phyloP scores from a whole-genome alignment of 2,329 filamentous ascomycete genomes.

The Fusarium siculi region DNA sequence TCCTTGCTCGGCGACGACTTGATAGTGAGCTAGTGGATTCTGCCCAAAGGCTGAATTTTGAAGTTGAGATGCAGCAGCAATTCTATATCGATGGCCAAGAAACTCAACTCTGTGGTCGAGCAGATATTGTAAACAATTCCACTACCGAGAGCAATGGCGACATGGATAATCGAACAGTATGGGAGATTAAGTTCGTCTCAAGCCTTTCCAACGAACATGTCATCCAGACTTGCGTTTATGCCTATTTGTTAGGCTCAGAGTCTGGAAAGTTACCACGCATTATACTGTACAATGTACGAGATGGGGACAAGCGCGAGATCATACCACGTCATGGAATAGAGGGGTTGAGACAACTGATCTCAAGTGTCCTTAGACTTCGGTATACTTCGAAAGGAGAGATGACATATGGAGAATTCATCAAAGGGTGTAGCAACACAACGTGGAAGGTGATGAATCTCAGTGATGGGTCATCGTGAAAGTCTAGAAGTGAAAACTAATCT shows the following conservation, averaged over 20 bases:
- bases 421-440: slow-evolving; percentile 3
- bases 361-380: slow-evolving; percentile 32
- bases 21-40: slow-evolving; percentile 12
- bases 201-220: slow-evolving; percentile 40
- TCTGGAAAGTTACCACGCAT: slow-evolving; percentile 23
- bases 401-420: slow-evolving; percentile 25
- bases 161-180: slow-evolving; percentile 22
- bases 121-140: slow-evolving; percentile 17
- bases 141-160: neutral
- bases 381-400: slow-evolving; percentile 18
- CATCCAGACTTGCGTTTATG: slow-evolving; percentile 43
- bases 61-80: neutral
- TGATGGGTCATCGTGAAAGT: neutral
- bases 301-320: slow-evolving; percentile 43
- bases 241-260: slow-evolving; percentile 30
- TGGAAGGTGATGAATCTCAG: slow-evolving; percentile 9
- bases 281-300: slow-evolving; percentile 44
- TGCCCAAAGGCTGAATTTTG: slow-evolving; percentile 5
- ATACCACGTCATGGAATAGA: slow-evolving; percentile 3
- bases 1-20: slow-evolving; percentile 34
- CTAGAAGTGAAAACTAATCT: neutral
- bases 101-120: slow-evolving; percentile 16
- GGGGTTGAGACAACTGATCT: slow-evolving; percentile 22
- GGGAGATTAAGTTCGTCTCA: slow-evolving; percentile 48
- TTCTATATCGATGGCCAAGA: neutral